A percentile compares a stretch with the other conserved stretches of the same genome.
These are phyloP conservation scores for Rhynchospora pubera DNA, from an alignment of 176 grass and related monocot species.

Conservation along the genomic window DNA sequence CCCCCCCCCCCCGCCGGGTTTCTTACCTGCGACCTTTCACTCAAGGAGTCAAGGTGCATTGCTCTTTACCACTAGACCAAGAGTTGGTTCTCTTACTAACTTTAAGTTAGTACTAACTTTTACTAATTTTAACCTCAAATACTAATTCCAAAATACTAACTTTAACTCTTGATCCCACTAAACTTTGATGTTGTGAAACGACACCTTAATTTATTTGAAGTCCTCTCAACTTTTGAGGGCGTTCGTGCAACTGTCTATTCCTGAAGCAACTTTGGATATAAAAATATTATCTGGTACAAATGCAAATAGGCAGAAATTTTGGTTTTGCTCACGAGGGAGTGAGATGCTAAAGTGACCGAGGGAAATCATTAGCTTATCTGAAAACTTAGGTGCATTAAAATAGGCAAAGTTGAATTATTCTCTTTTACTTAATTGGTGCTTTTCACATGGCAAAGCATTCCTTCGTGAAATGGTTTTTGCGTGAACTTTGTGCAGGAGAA, in stretches of 20 bases:
- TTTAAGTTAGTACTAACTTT: no score
- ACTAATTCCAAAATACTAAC: no score
- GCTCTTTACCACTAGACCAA: no score
- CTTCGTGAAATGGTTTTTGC: neutral
- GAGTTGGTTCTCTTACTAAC: no score
- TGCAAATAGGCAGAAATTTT: neutral
- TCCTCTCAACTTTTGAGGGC: neutral
- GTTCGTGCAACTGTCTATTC: neutral
- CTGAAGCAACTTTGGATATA: neutral
- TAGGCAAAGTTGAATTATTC: constrained; percentile 31
- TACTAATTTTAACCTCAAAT: no score
- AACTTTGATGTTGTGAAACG: no score
- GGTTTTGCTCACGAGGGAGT: neutral
- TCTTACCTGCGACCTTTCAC: no score
- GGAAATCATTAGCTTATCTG: constrained; percentile 35
- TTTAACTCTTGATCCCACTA: no score
- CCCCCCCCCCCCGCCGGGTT: no score
- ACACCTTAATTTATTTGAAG: neutral
- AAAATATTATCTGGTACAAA: neutral
- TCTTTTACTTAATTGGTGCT: constrained; percentile 22
- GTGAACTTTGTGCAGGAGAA: neutral
- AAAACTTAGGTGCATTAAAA: constrained; percentile 37
- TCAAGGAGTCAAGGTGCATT: no score
- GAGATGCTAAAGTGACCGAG: neutral
- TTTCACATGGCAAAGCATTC: constrained; percentile 50